Conservation (phyloP, 345 rosid species). For the Cardamine chenopodiifolia region DNA sequence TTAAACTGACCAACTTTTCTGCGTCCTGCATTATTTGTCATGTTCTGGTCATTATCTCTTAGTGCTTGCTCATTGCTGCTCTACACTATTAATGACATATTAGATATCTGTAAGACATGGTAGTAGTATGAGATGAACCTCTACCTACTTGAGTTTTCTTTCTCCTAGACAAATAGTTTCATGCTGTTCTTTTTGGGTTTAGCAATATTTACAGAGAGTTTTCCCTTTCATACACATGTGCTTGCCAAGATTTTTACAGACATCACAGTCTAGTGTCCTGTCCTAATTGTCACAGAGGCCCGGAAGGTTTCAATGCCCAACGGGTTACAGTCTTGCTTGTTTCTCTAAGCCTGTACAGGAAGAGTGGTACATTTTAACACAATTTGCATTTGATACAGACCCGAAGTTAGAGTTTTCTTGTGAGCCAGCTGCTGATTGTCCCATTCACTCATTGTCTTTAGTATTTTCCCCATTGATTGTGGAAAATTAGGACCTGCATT, state of each 20-base stretch:
- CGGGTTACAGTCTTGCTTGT: conserved; percentile 40
- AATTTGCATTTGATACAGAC: conserved; percentile 4
- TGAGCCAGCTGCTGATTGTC: conserved; percentile 33
- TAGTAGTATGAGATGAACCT: conserved; percentile 34
- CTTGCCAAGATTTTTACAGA: conserved; percentile 42
- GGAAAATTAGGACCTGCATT: not conserved
- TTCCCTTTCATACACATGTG: conserved; percentile 44
- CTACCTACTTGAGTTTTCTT: conserved; percentile 30
- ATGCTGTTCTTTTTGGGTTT: conserved; percentile 26
- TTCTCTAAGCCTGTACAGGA: not conserved
- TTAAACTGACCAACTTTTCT: conserved; percentile 1
- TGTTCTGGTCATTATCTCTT: conserved; percentile 1
- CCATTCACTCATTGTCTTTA: conserved; percentile 20
- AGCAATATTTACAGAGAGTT: conserved; percentile 28
- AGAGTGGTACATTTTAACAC: conserved; percentile 13
- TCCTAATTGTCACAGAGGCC: conserved; percentile 51
- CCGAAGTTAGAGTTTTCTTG: conserved; percentile 10
- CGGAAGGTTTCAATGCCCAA: conserved; percentile 40
- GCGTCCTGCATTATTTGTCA: not conserved
- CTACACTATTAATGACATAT: conserved; percentile 16
- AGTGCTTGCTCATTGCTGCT: conserved; percentile 26
- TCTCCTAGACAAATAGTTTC: conserved; percentile 31
- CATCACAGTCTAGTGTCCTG: conserved; percentile 42
- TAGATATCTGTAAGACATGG: conserved; percentile 34
- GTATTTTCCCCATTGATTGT: conserved; percentile 17